Evolutionary conservation across 176 grass and related monocot genomes (phyloP).

Genomic region (Coix lacrymajobi): DNA sequence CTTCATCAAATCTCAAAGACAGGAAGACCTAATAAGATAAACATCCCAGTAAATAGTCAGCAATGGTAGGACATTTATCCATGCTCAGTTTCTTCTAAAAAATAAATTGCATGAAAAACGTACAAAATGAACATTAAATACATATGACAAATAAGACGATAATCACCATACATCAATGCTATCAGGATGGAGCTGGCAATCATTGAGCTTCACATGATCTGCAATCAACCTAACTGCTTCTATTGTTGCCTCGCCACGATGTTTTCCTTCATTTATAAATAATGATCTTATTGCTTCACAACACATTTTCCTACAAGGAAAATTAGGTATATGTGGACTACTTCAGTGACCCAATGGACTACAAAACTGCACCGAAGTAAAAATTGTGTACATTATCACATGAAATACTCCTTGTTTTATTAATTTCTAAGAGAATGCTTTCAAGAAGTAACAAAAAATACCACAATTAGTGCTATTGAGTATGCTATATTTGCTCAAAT

Average conservation of each 20-base stretch:
- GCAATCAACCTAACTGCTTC: conserved; percentile 88
- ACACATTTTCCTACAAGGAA: conserved; percentile 68
- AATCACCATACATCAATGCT: conserved; percentile 44
- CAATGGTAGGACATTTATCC: neutral
- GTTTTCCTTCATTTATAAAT: conserved; percentile 91
- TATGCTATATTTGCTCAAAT: neutral
- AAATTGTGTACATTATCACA: neutral
- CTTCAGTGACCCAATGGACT: conserved; percentile 1
- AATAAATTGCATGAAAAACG: neutral
- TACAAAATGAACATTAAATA: conserved; percentile 5
- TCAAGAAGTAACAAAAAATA: conserved; percentile 2
- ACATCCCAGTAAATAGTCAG: neutral
- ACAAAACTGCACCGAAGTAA: neutral
- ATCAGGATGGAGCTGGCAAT: conserved; percentile 95
- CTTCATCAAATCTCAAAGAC: conserved; percentile 91
- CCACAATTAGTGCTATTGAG: neutral
- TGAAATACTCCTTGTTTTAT: neutral
- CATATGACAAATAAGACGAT: neutral
- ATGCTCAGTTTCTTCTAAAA: neutral
- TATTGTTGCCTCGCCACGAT: conserved; percentile 86
- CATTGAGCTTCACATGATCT: conserved; percentile 65
- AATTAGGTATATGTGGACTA: conserved; percentile 2
- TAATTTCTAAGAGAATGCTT: neutral
- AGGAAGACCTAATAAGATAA: conserved; percentile 70
- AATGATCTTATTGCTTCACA: conserved; percentile 67